Base-by-base conservation (phyloP, 129 eudicot genomes). In the Erigeron canadensis region DNA sequence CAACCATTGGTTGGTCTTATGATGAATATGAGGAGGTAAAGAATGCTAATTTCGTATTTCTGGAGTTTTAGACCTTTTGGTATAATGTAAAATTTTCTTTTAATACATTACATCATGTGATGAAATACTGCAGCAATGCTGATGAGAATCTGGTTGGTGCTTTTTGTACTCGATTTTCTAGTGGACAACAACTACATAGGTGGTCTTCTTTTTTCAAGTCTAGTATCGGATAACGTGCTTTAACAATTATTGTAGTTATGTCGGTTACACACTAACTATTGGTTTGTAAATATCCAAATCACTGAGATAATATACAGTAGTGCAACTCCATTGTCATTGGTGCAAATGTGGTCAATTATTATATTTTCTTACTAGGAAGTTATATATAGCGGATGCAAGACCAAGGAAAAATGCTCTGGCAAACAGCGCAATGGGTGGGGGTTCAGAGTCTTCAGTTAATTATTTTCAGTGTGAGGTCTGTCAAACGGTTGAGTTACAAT, bases 361-460 rank as follows among this genome's bases (percentile, higher is more conserved):
- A 8, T 64, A 9, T 74, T 74, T 51, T 48, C 23, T 62, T 65
- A 54, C 22, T 84, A 90, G 99, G 96, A 95, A 95, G 86, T 84
- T 95, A 70, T 95, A 88, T 70, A 95, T 95, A 40, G 95, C 94
- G 76, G 99, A 95, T 88, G 99, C 99, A 77, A 87, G 99, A 77
- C 99, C 99, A 3, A 76, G 98, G 63, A 95, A 95, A 86, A 95
- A 95, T 86, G 99, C 99, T 48, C 71, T 95, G 54, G 97, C 99
- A 63, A 95, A 95, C 81, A 96, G 99, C 21, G 99, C 99, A 16
- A 90, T 95, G 97, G 99, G 99, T 48, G 99, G 99, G 50, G 99
- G 97, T 54, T 95, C 99, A 59, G 99, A 95, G 84, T 95, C 99
- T 39, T 90, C 99, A 66, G 81, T 97, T 41, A 87, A 95, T 69